Base-by-base conservation (phyloP, 2,329 filamentous ascomycete species). In the Cladophialophora immunda region DNA sequence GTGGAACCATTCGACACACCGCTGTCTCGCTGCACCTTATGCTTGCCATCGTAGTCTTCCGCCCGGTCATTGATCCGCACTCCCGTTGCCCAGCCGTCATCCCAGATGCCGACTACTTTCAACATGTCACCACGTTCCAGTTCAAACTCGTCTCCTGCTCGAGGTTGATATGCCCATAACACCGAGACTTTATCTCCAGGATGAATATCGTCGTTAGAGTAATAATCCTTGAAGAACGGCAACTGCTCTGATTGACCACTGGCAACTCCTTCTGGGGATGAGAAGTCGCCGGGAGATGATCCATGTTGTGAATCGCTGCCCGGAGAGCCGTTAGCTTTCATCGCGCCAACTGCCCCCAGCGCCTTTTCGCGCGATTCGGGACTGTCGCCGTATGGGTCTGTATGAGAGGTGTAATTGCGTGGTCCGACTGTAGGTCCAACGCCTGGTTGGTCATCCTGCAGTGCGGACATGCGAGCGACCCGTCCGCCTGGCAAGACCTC, bases 71-170 rank as follows among this genome's bases (percentile, higher is more conserved):
- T 86, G 64, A 97, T 82, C 76, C 96, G 85, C 63, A 97, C 86
- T 74, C 95, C 95, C 1, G 95, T 99, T 11, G 95, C 95, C 95
- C 95, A 99, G 55, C 95, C 95, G 77, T 99, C 95, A 75, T 99
- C 95, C 95, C 95, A 99, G 72, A 99, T 99, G 69, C 95, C 95
- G 34, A 98, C 91, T 15, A 99, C 90, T 81, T 97, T 98, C 75
- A 99, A 86, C 94, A 99, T 97, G 76, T 99, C 95, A 62, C 95
- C 95, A 66, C 95, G 89, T 75, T 98, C 95, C 41, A 99, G 84
- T 45, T 92, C 85, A 76, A 98, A 98, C 76, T 99, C 95, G 75
- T 99, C 95, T 32, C 89, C 88, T 4, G 95, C 95, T 36, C 95
- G 91, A 36, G 95, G 94, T 74, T 97, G 93, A 78, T 99, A 99